phyloP scores from a whole-genome alignment of 371 early-diverging fungal genomes.

The Circinella umbellata region DNA sequence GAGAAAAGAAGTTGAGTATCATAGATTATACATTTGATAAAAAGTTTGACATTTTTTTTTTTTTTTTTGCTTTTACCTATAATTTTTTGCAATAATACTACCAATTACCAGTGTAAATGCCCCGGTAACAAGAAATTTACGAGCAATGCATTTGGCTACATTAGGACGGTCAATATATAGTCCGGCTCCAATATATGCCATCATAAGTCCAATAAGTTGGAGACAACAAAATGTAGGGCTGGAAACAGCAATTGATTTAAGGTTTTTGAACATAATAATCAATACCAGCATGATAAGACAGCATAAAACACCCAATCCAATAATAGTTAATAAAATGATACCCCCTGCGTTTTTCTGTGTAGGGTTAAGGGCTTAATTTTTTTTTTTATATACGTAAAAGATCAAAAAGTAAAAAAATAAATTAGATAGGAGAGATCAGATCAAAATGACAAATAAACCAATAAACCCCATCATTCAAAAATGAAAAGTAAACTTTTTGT shows the following conservation, averaged over 20 bases:
- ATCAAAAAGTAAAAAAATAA: no score
- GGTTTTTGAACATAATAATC: slow-evolving; percentile 28
- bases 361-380: slow-evolving; percentile 35
- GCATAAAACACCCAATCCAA: slow-evolving; percentile 22
- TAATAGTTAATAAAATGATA: slow-evolving; percentile 24
- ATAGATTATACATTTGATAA: no score
- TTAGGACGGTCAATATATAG: slow-evolving; percentile 31
- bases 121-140: slow-evolving; percentile 26
- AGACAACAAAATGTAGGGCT: slow-evolving; percentile 49
- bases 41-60: no score
- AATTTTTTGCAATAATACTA: slow-evolving; percentile 52
- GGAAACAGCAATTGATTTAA: slow-evolving; percentile 39
- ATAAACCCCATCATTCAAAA: no score
- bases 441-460: not conserved
- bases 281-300: slow-evolving; percentile 29
- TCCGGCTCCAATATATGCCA: slow-evolving; percentile 25
- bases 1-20: not conserved
- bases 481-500: not conserved
- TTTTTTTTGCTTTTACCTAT: slow-evolving; percentile 25
- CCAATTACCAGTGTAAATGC: slow-evolving; percentile 41
- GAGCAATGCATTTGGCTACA: slow-evolving; percentile 30
- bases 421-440: no score
- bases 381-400: not conserved
- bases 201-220: slow-evolving; percentile 35
- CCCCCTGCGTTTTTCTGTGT: slow-evolving; percentile 17